These are phyloP conservation scores for Leccinum subtestaceum DNA, from an alignment of 768 basidiomycete genomes.

Conservation along the genomic window DNA sequence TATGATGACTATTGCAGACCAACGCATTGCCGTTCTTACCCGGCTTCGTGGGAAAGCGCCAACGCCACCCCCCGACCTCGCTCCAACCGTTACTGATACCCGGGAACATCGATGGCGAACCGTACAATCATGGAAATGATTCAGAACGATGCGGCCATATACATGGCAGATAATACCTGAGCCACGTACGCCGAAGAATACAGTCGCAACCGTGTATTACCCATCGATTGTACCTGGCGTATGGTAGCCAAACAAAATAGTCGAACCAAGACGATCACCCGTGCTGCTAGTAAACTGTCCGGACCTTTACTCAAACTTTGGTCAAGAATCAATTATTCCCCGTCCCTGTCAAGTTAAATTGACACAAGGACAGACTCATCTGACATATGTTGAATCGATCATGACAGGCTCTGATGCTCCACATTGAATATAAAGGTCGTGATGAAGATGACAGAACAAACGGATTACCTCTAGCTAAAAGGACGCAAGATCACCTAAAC, in stretches of 20 bases:
- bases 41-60: constrained; percentile 50
- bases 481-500: background rate
- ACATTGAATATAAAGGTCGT: background rate
- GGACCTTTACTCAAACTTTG: background rate
- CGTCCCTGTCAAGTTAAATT: background rate
- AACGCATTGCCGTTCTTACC: constrained; percentile 50
- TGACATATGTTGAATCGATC: background rate
- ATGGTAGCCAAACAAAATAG: background rate
- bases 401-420: background rate
- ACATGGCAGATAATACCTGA: background rate
- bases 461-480: background rate
- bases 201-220: constrained; percentile 6
- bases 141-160: background rate
- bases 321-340: background rate
- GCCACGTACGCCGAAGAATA: background rate
- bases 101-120: constrained; percentile 38
- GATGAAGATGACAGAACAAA: background rate
- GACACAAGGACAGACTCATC: background rate
- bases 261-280: background rate
- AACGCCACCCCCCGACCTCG: constrained; percentile 40
- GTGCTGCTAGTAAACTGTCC: background rate
- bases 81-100: constrained; percentile 16
- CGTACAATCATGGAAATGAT: constrained; percentile 36
- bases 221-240: constrained; percentile 1
- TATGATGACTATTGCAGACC: constrained; percentile 34